A percentile compares a stretch with the other conserved stretches of the same genome.
These are phyloP conservation scores for Daedaleopsis nitida DNA, from an alignment of 768 basidiomycete genomes.

Conservation along the genomic window DNA sequence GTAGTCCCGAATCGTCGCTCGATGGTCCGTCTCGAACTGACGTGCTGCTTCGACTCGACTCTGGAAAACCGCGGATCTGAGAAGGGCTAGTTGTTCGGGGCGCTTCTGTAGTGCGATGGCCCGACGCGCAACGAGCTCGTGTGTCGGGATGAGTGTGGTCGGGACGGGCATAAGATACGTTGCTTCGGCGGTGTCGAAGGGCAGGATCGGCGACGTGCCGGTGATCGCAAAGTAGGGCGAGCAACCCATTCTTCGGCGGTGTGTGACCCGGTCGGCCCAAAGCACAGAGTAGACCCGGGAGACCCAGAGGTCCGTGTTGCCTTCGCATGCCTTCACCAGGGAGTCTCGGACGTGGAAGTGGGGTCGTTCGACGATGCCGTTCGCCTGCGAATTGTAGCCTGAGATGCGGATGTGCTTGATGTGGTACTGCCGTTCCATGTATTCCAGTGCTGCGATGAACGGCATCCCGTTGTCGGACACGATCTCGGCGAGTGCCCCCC, in stretches of 20 bases:
- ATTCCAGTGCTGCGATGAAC: conserved; percentile 28
- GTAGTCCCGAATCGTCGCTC: conserved; percentile 21
- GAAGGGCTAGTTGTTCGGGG: conserved; percentile 6
- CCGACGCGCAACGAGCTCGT: conserved; percentile 17
- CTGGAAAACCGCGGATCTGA: conserved; percentile 10
- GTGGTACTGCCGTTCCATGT: conserved; percentile 29
- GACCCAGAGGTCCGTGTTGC: conserved; percentile 21
- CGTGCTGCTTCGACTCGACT: conserved; percentile 1
- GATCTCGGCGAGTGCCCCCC: conserved; percentile 41
- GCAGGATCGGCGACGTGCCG: conserved; percentile 19
- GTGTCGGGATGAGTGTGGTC: conserved; percentile 4
- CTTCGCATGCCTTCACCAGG: conserved; percentile 21
- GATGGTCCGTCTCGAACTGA: conserved; percentile 11
- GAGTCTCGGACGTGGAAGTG: conserved; percentile 23
- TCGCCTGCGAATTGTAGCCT: conserved; percentile 12
- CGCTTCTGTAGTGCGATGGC: conserved; percentile 8
- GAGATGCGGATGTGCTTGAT: conserved; percentile 38
- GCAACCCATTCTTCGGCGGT: conserved; percentile 29
- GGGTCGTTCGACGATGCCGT: conserved; percentile 23
- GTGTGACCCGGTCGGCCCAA: conserved; percentile 40
- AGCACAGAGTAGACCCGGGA: conserved; percentile 28
- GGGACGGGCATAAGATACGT: conserved; percentile 15
- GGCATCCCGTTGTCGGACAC: conserved; percentile 45
- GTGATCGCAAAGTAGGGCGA: conserved; percentile 28
- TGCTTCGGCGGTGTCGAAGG: conserved; percentile 21